These are phyloP conservation scores for Boletus vinaceobasis DNA, from an alignment of 768 basidiomycete species.

Conservation along the genomic window DNA sequence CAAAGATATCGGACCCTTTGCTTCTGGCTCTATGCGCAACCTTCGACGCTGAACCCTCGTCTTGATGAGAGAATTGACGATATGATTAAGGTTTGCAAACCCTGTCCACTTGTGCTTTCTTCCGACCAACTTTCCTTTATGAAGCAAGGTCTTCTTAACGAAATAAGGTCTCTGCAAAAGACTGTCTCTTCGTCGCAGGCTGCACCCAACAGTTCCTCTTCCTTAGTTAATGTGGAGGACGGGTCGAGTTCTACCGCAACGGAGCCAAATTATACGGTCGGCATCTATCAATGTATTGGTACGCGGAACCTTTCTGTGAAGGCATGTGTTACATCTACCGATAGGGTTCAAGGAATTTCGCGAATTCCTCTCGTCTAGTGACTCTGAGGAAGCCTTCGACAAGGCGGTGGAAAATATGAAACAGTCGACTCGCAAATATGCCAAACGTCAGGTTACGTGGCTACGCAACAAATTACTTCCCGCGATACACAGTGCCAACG, in stretches of 20 bases:
- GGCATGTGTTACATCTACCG: conserved; percentile 5
- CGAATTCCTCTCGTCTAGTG: conserved; percentile 50
- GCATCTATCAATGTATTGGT: conserved; percentile 96
- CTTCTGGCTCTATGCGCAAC: conserved; percentile 87
- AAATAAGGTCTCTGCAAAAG: conserved; percentile 57
- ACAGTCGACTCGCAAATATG: conserved; percentile 82
- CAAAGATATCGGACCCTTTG: conserved; percentile 78
- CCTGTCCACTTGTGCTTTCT: neutral
- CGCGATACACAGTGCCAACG: conserved; percentile 50
- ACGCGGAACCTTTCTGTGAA: conserved; percentile 8
- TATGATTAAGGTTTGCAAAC: conserved; percentile 72
- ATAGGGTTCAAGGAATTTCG: conserved; percentile 93
- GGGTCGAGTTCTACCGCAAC: neutral
- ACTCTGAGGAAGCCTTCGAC: conserved; percentile 42
- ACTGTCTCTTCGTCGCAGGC: conserved; percentile 12
- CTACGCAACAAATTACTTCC: conserved; percentile 87
- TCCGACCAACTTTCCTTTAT: conserved; percentile 7
- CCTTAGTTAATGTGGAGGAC: neutral
- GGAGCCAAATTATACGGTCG: conserved; percentile 60
- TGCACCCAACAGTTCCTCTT: neutral
- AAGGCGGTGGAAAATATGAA: conserved; percentile 79
- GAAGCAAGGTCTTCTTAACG: conserved; percentile 76
- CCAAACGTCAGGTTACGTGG: conserved; percentile 90
- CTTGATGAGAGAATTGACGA: conserved; percentile 79
- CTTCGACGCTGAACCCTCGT: conserved; percentile 56